Percentiles rank a stretch among this genome's conserved stretches.
These are phyloP conservation scores for Prunus persica DNA, from an alignment of 306 rosid species.

Conservation along the genomic window Prunus_persica_NCBIv2 NC_034013.1:13975001-13975500, in stretches of 20 bases:
- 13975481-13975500: neutral
- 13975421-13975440: neutral
- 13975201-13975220: slow-evolving; percentile 83
- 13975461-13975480: neutral
- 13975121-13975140: neutral
- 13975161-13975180: slow-evolving; percentile 76
- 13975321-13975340: neutral
- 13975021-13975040: slow-evolving; percentile 70
- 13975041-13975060: slow-evolving; percentile 66
- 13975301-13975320: slow-evolving; percentile 19
- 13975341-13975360: neutral
- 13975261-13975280: slow-evolving; percentile 94
- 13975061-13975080: slow-evolving; percentile 72
- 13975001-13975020: slow-evolving; percentile 13
- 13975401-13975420: neutral
- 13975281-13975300: slow-evolving; percentile 81
- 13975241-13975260: slow-evolving; percentile 75
- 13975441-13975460: neutral
- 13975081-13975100: slow-evolving; percentile 57
- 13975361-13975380: neutral
- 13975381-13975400: neutral
- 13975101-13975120: slow-evolving; percentile 11
- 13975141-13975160: slow-evolving; percentile 1
- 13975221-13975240: slow-evolving; percentile 55
- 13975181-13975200: slow-evolving; percentile 74